phyloP scores from a whole-genome alignment of 108 stramenopile species.

The Fragilaria crotonensis region DNA sequence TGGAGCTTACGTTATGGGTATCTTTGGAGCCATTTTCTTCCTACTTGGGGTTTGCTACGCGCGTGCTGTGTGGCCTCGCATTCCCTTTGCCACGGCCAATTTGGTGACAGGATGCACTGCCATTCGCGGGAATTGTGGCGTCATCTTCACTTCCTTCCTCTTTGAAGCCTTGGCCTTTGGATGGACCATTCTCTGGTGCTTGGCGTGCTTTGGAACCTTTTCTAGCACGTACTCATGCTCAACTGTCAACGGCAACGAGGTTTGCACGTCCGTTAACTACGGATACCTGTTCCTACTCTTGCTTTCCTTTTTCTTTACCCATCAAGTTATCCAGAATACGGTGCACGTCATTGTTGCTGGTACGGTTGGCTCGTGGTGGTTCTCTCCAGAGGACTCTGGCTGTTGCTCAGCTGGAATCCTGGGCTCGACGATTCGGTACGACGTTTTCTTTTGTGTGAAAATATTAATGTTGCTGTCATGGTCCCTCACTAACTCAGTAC shows the following conservation, averaged over 20 bases:
- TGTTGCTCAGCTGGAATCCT: slow-evolving; percentile 60
- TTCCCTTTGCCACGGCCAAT: slow-evolving; percentile 81
- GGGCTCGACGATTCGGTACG: slow-evolving; percentile 43
- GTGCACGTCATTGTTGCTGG: slow-evolving; percentile 81
- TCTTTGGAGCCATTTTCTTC: slow-evolving; percentile 61
- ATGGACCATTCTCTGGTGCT: slow-evolving; percentile 61
- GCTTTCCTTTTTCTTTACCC: slow-evolving; percentile 53
- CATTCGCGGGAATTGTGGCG: slow-evolving; percentile 60
- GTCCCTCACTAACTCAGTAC: too few species aligned
- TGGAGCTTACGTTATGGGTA: slow-evolving; percentile 41
- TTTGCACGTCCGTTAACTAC: slow-evolving; percentile 27
- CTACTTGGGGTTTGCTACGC: slow-evolving; percentile 50
- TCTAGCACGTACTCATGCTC: slow-evolving; percentile 30
- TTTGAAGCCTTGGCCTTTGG: slow-evolving; percentile 53
- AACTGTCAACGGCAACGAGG: not conserved
- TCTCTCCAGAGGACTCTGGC: slow-evolving; percentile 51
- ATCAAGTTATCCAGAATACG: slow-evolving; percentile 70
- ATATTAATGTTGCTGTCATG: too few species aligned
- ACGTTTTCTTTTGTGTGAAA: too few species aligned
- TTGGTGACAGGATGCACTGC: slow-evolving; percentile 69
- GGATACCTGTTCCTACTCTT: slow-evolving; percentile 55
- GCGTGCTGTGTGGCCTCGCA: slow-evolving; percentile 38
- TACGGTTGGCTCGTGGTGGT: slow-evolving; percentile 89
- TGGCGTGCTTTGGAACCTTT: slow-evolving; percentile 42
- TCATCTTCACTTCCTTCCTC: slow-evolving; percentile 50